These are phyloP conservation scores for Plasmodium chabaudi DNA, from an alignment of 169 alveolate species.

Conservation along the genomic window DNA sequence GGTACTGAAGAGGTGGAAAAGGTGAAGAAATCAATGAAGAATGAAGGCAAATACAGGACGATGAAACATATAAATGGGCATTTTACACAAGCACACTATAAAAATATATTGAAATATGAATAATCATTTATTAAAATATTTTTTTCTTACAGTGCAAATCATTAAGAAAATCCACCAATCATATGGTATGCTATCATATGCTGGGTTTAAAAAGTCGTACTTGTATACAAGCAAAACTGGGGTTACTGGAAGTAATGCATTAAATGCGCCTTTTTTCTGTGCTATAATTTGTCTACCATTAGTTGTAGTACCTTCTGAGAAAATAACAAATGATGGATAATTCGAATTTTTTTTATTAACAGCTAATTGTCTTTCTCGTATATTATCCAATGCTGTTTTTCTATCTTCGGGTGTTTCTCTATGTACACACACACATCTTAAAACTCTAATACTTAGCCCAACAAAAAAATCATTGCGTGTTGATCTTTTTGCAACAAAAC, in stretches of 20 bases:
- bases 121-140: too few species aligned
- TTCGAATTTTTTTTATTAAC: conserved; percentile 29
- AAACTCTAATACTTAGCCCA: conserved; percentile 43
- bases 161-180: conserved; percentile 60
- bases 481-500: conserved; percentile 75
- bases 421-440: conserved; percentile 65
- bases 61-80: not conserved
- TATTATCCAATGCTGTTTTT: conserved; percentile 33
- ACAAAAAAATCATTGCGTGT: conserved; percentile 28
- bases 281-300: conserved; percentile 54
- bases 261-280: conserved; percentile 67
- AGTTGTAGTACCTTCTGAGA: conserved; percentile 72
- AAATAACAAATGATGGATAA: conserved; percentile 69
- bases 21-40: not conserved
- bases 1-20: conserved; percentile 5
- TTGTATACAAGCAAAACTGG: conserved; percentile 56
- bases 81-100: not conserved
- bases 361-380: conserved; percentile 44
- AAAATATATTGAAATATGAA: too few species aligned
- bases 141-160: conserved; percentile 19
- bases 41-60: not conserved
- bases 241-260: conserved; percentile 47
- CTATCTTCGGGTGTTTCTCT: conserved; percentile 74
- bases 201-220: conserved; percentile 50
- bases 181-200: conserved; percentile 60